These are phyloP conservation scores for Cicer pinnatifidum DNA, from an alignment of 306 rosid genomes.

Conservation along the genomic window DNA sequence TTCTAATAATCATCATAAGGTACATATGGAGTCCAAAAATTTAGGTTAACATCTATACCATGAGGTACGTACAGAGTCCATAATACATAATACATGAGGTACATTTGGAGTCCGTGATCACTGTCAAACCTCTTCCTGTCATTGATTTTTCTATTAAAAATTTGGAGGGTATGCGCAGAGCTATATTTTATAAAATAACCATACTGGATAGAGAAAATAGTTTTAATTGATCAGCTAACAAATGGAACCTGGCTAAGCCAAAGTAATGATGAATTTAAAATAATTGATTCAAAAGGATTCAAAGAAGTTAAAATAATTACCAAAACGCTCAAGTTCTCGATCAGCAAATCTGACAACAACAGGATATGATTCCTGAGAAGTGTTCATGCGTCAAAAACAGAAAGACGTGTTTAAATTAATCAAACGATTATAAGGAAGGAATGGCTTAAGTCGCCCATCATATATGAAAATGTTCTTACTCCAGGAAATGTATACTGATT, in stretches of 20 bases:
- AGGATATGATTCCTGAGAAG: constrained; percentile 63
- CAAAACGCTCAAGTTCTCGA: constrained; percentile 65
- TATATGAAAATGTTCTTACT: constrained; percentile 53
- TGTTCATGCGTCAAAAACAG: constrained; percentile 35
- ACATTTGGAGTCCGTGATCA: background rate
- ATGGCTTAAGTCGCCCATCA: constrained; percentile 24
- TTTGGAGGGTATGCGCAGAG: constrained; percentile 1
- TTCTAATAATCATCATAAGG: constrained; percentile 1
- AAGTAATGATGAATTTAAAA: constrained; percentile 11
- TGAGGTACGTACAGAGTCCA: background rate
- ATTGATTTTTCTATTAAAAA: constrained; percentile 6
- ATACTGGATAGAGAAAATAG: constrained; percentile 20
- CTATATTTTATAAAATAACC: constrained; percentile 24
- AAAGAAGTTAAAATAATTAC: constrained; percentile 50
- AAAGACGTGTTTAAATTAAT: constrained; percentile 41
- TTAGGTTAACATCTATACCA: background rate
- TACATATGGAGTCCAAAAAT: constrained; percentile 1
- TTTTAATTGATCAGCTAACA: constrained; percentile 22
- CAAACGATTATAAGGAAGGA: constrained; percentile 37
- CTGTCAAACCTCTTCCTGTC: background rate
- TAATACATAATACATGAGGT: background rate
- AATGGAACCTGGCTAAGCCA: constrained; percentile 20
- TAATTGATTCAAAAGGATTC: constrained; percentile 33
- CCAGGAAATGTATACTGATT: constrained; percentile 75
- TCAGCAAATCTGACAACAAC: constrained; percentile 82